A percentile compares a stretch with the other conserved stretches of the same genome.
phyloP scores from a whole-genome alignment of 768 basidiomycete genomes.

The Tylopilus rubrobrunneus region DNA sequence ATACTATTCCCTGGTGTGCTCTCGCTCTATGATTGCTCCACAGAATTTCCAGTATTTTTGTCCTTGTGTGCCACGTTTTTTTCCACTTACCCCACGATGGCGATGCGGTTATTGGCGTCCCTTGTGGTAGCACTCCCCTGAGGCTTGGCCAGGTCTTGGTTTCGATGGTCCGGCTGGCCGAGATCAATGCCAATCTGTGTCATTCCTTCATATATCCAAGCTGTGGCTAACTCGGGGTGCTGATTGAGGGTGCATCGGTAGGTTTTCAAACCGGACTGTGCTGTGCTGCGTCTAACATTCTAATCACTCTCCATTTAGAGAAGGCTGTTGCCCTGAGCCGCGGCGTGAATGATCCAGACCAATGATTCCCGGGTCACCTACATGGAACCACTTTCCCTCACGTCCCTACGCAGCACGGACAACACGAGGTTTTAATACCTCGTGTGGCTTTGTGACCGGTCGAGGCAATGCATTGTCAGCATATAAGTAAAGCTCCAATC shows the following conservation, averaged over 20 bases:
- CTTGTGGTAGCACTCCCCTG: background rate
- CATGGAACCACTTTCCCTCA: slow-evolving; percentile 24
- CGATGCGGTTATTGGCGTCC: slow-evolving; percentile 2
- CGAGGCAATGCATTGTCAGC: slow-evolving; percentile 28
- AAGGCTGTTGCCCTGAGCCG: slow-evolving; percentile 32
- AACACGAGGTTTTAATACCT: slow-evolving; percentile 34
- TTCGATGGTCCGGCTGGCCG: background rate
- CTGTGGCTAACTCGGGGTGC: slow-evolving; percentile 15
- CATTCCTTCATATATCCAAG: slow-evolving; percentile 13
- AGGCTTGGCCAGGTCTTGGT: slow-evolving; percentile 5
- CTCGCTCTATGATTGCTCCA: slow-evolving; percentile 16
- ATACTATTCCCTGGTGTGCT: slow-evolving; percentile 7
- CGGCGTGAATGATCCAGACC: slow-evolving; percentile 31
- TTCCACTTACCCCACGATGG: slow-evolving; percentile 23
- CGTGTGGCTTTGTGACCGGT: slow-evolving; percentile 19
- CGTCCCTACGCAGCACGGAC: slow-evolving; percentile 29
- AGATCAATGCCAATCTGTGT: slow-evolving; percentile 5
- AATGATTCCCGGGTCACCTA: slow-evolving; percentile 26
- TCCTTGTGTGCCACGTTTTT: slow-evolving; percentile 5
- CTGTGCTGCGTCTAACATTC: slow-evolving; percentile 30
- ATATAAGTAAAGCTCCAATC: slow-evolving; percentile 26
- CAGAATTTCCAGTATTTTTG: slow-evolving; percentile 9
- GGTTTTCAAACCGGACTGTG: slow-evolving; percentile 18
- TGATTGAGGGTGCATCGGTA: slow-evolving; percentile 5
- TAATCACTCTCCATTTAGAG: slow-evolving; percentile 28